Conservation (phyloP, 2,329 filamentous ascomycete genomes). For the Alternaria solani region DNA sequence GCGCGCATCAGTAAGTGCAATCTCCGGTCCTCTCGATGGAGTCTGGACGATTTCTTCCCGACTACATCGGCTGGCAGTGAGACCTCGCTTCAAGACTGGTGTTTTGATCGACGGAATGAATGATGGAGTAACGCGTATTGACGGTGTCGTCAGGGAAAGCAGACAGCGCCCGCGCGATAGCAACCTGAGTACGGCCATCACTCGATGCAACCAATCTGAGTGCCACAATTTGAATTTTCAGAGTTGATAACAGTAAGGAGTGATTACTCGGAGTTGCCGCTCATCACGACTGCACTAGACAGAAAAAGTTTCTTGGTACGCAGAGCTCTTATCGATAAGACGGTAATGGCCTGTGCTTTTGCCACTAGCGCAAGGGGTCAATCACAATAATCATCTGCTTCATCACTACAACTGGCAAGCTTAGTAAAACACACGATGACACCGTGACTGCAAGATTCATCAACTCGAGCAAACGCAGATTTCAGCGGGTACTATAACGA, state of each 20-base stretch:
- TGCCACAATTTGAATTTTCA: not conserved
- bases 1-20: conserved; percentile 7
- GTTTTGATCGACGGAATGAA: conserved; percentile 17
- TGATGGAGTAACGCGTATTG: conserved; percentile 19
- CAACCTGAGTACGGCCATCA: conserved; percentile 28
- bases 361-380: not conserved
- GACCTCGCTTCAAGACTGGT: conserved; percentile 18
- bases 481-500: not conserved
- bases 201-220: not conserved
- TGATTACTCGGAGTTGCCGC: not conserved
- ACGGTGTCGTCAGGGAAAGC: conserved; percentile 19
- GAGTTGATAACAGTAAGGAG: not conserved
- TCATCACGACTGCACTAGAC: not conserved
- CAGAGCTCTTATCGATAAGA: conserved; percentile 15
- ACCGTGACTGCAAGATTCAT: not conserved
- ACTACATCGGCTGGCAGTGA: conserved; percentile 18
- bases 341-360: not conserved
- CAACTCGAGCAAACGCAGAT: not conserved
- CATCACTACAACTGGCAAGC: not conserved
- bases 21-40: conserved; percentile 15
- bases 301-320: conserved; percentile 11
- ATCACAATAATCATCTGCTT: not conserved
- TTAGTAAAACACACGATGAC: not conserved
- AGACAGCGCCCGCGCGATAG: conserved; percentile 18
- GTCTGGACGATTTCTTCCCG: conserved; percentile 15